A percentile compares a stretch with the other conserved stretches of the same genome.
phyloP scores from a whole-genome alignment of 306 rosid species.

The Sicyos baderoa region DNA sequence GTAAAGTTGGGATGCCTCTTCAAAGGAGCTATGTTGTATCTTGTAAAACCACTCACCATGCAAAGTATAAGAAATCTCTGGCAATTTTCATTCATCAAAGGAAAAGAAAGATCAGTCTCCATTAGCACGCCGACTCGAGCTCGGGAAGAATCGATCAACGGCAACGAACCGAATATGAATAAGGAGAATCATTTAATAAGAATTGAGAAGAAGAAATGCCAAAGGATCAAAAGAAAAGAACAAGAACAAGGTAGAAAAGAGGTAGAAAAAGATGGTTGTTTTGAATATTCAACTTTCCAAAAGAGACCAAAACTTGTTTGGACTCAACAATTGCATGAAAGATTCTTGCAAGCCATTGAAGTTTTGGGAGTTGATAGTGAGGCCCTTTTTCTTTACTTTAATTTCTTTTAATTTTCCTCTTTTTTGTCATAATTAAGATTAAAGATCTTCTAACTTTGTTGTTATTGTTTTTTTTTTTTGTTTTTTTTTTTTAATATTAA shows the following conservation, averaged over 20 bases:
- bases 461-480: conserved; percentile 2
- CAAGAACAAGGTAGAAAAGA: neutral
- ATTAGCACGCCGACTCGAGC: neutral
- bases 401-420: neutral
- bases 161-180: neutral
- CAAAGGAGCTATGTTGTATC: conserved; percentile 29
- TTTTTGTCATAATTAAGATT: neutral
- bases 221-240: conserved; percentile 13
- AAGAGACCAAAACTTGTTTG: conserved; percentile 28
- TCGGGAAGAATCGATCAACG: neutral
- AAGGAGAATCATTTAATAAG: neutral
- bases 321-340: conserved; percentile 28
- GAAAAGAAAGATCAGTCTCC: neutral
- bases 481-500: conserved; percentile 2
- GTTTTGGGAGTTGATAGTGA: conserved; percentile 31
- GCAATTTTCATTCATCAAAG: conserved; percentile 24
- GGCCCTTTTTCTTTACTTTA: neutral
- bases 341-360: conserved; percentile 28
- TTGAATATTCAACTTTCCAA: neutral
- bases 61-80: conserved; percentile 26
- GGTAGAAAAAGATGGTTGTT: neutral
- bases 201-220: conserved; percentile 1
- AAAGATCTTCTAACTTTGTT: neutral
- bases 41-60: conserved; percentile 24
- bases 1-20: conserved; percentile 16